Conservation (phyloP, 352 stramenopile species). For the Paralagenidium karlingii region DNA sequence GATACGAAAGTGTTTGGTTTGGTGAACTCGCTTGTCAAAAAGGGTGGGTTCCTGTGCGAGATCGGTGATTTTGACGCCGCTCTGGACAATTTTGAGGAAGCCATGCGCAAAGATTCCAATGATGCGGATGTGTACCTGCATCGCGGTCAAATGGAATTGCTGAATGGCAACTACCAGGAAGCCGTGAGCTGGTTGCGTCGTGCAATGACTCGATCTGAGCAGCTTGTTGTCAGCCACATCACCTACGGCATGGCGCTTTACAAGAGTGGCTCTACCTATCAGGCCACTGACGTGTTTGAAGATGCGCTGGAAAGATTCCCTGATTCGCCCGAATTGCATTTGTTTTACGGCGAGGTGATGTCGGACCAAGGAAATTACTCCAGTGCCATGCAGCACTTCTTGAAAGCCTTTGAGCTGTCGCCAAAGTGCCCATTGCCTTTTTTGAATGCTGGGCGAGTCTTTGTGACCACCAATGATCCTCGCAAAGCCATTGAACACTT, state of each 20-base stretch:
- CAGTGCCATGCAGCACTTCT: slow-evolving; percentile 65
- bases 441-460: slow-evolving; percentile 71
- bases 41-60: slow-evolving; percentile 68
- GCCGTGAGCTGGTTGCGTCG: slow-evolving; percentile 57
- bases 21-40: slow-evolving; percentile 70
- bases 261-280: slow-evolving; percentile 70
- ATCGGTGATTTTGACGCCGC: slow-evolving; percentile 53
- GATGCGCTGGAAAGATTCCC: slow-evolving; percentile 52
- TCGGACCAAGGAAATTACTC: slow-evolving; percentile 74
- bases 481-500: slow-evolving; percentile 73
- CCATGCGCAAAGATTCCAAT: slow-evolving; percentile 56
- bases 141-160: slow-evolving; percentile 68
- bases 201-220: slow-evolving; percentile 64
- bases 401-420: slow-evolving; percentile 54
- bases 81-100: slow-evolving; percentile 42
- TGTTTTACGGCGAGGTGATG: slow-evolving; percentile 77
- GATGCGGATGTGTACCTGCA: slow-evolving; percentile 69
- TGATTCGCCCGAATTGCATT: slow-evolving; percentile 54
- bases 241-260: slow-evolving; percentile 82
- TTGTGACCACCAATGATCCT: slow-evolving; percentile 72
- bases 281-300: slow-evolving; percentile 72
- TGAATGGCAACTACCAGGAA: slow-evolving; percentile 61
- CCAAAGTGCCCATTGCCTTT: slow-evolving; percentile 70
- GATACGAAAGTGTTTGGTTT: background rate
- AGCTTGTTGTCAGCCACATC: slow-evolving; percentile 56